These are phyloP conservation scores for Yarrowia yakushimensis DNA, from an alignment of 805 yeast genomes.

Conservation along the genomic window DNA sequence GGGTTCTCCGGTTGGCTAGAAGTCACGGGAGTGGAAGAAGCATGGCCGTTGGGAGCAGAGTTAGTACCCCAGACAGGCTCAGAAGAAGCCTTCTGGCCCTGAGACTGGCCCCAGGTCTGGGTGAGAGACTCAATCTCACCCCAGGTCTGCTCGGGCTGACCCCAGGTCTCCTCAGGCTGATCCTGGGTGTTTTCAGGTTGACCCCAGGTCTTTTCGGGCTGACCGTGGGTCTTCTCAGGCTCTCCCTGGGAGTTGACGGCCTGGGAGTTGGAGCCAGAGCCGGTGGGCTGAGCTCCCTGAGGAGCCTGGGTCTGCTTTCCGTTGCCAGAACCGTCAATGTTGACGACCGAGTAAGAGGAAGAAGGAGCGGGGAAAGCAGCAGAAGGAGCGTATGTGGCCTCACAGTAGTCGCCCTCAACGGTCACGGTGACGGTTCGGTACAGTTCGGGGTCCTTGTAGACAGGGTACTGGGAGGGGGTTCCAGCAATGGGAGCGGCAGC, in stretches of 20 bases:
- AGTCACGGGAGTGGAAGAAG: neutral
- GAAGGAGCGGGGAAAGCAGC: conserved; percentile 28
- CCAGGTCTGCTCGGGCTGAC: no score
- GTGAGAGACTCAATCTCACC: no score
- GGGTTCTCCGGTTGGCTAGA: neutral
- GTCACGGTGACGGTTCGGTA: conserved; percentile 29
- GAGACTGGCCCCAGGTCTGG: no score
- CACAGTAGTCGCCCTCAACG: conserved; percentile 27
- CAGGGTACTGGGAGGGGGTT: conserved; percentile 6
- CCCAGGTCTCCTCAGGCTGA: no score
- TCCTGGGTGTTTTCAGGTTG: no score
- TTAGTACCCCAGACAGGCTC: neutral
- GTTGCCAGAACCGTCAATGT: conserved; percentile 29
- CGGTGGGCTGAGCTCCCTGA: neutral
- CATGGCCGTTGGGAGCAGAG: neutral
- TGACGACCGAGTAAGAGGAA: conserved; percentile 30
- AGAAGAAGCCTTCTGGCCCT: neutral
- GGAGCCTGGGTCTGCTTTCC: neutral
- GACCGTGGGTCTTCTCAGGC: no score
- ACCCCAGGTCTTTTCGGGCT: no score
- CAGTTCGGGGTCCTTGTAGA: conserved; percentile 22
- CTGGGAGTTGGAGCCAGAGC: neutral
- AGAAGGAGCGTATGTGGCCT: conserved; percentile 24
- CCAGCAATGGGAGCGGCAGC: conserved; percentile 14
- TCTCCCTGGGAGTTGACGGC: no score